Conservation (phyloP, 164 flowering plant species). For the Paratinospora sagittata region DNA sequence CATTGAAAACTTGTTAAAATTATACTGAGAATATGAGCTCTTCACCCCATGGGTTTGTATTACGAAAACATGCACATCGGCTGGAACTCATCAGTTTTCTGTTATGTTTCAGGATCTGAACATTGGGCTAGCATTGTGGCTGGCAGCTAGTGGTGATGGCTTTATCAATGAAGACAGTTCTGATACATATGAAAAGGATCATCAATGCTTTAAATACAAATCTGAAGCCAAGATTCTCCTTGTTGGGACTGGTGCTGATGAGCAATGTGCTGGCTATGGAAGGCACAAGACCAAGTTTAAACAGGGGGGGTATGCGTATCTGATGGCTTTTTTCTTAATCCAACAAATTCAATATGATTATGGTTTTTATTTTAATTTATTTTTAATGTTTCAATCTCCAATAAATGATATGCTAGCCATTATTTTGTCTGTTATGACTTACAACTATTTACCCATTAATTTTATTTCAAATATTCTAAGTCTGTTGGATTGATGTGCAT, state of each 20-base stretch:
- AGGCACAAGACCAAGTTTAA: constrained; percentile 83
- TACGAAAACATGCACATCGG: neutral
- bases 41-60: too few species aligned
- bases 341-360: neutral
- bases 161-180: constrained; percentile 41
- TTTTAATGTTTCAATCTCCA: constrained; percentile 3
- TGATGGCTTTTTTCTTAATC: neutral
- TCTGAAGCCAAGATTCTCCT: constrained; percentile 73
- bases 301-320: constrained; percentile 52
- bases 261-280: constrained; percentile 98
- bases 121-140: constrained; percentile 92
- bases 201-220: constrained; percentile 44
- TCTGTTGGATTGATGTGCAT: constrained; percentile 6
- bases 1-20: too few species aligned
- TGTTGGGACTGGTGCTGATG: constrained; percentile 99
- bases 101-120: constrained; percentile 66
- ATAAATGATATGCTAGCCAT: neutral
- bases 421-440: neutral
- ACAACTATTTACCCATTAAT: neutral
- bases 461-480: neutral
- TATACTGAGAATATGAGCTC: too few species aligned
- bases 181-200: constrained; percentile 14
- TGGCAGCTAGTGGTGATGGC: constrained; percentile 91
- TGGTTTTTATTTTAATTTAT: neutral
- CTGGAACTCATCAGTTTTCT: constrained; percentile 6